Conservation (phyloP, 2,329 filamentous ascomycete species). For the Penicillium sp. region DNA sequence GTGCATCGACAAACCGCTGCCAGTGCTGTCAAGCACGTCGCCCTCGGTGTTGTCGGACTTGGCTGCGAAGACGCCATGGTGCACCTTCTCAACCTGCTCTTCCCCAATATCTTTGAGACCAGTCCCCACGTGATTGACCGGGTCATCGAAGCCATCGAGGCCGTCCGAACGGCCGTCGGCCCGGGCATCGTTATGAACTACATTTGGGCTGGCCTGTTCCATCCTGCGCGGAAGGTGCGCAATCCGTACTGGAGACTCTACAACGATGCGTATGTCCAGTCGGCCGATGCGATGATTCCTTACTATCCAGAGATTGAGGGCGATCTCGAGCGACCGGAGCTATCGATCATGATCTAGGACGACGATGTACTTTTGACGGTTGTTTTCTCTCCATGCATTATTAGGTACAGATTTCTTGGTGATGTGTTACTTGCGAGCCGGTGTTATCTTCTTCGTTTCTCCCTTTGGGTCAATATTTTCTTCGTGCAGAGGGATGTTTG, state of each 20-base stretch:
- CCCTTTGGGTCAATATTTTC: slow-evolving; percentile 6
- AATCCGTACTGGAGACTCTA: slow-evolving; percentile 95
- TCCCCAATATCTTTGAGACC: slow-evolving; percentile 96
- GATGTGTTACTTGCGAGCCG: slow-evolving; percentile 21
- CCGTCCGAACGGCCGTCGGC: slow-evolving; percentile 87
- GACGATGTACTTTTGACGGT: slow-evolving; percentile 16
- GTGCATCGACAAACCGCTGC: slow-evolving; percentile 96
- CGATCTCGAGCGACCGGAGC: slow-evolving; percentile 72
- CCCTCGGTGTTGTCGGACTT: slow-evolving; percentile 91
- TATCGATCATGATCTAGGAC: slow-evolving; percentile 72
- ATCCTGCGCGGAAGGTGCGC: slow-evolving; percentile 90
- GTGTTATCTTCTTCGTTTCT: slow-evolving; percentile 16
- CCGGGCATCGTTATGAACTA: slow-evolving; percentile 95
- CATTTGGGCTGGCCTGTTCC: slow-evolving; percentile 95
- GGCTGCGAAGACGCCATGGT: slow-evolving; percentile 99
- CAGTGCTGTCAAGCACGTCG: slow-evolving; percentile 95
- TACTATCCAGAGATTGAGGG: slow-evolving; percentile 88
- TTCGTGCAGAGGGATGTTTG: slow-evolving; percentile 22
- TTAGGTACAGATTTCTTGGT: slow-evolving; percentile 15
- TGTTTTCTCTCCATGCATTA: slow-evolving; percentile 22
- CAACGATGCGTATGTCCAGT: slow-evolving; percentile 94
- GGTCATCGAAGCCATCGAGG: slow-evolving; percentile 95
- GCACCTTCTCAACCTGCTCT: slow-evolving; percentile 91
- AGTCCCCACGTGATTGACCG: slow-evolving; percentile 97
- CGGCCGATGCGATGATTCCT: slow-evolving; percentile 89